Evolutionary conservation across 441 rosid species (phyloP), one percentile per base, ranked within the genome.

Genomic region (Syzygium malaccense): DNA sequence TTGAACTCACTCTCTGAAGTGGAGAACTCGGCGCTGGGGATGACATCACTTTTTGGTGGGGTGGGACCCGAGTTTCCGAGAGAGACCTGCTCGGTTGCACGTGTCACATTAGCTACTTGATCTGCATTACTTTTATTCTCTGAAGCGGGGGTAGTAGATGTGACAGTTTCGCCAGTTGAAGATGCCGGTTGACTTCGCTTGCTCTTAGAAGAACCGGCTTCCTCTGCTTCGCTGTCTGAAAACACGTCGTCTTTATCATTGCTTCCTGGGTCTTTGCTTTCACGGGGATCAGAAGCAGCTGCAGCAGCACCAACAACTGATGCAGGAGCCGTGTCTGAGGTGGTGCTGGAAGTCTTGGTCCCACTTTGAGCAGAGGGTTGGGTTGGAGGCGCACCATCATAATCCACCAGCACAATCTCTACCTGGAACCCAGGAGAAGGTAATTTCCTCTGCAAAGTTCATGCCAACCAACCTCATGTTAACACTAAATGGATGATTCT

Each of bases 341-440:
- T 86, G 86, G 93, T 96, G 62, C 90, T 92, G 1, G 94, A 90
- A 84, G 92, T 90, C 71, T 79, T 89, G 18, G 93, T 83, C 30
- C 91, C 88, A 15, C 92, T 87, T 86, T 93, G 95, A 33, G 93
- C 30, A 57, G 88, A 91, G 54, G 92, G 86, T 54, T 25, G 89
- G 2, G 92, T 60, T 58, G 95, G 91, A 89, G 89, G 83, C 64
- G 92, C 84, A 17, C 92, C 92, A 87, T 91, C 92, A 55, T 91
- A 91, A 91, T 98, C 99, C 54, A 94, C 94, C 32, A 98, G 95
- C 85, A 98, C 99, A 62, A 98, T 96, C 94, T 98, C 99, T 14
- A 97, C 96, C 90, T 96, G 98, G 89, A 98, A 98, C 45, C 99
- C 99, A 7, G 99, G 99, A 4, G 99, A 98, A 37, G 99, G 99